A percentile compares a stretch with the other conserved stretches of the same genome.
These are phyloP conservation scores for Clonostachys rosea DNA, from an alignment of 2,329 filamentous ascomycete genomes.

Conservation along the genomic window DNA sequence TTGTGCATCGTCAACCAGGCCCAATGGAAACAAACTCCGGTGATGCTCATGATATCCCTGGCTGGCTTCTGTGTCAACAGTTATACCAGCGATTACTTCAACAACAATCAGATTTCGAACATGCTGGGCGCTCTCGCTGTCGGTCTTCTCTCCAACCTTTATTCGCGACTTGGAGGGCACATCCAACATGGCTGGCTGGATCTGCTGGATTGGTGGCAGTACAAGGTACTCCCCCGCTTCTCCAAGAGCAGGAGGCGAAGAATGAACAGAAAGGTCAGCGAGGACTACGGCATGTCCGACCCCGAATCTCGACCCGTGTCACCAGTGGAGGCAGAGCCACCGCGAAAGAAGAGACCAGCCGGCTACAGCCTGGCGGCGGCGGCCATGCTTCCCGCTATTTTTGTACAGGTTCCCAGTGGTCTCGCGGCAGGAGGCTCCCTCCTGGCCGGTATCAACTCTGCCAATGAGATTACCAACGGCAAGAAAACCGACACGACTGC, in stretches of 20 bases:
- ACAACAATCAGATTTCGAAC: constrained; percentile 71
- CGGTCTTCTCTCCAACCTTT: constrained; percentile 74
- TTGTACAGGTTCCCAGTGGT: constrained; percentile 62
- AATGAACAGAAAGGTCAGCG: constrained; percentile 15
- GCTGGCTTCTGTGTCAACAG: constrained; percentile 73
- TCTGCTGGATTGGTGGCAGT: constrained; percentile 42
- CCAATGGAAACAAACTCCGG: constrained; percentile 71
- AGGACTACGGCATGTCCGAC: constrained; percentile 24
- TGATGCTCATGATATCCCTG: constrained; percentile 71
- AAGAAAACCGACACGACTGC: constrained; percentile 12
- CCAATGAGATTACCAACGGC: constrained; percentile 45
- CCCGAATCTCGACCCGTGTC: constrained; percentile 20
- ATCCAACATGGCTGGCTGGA: constrained; percentile 51
- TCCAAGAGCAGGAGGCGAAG: constrained; percentile 2
- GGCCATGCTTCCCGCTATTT: constrained; percentile 82
- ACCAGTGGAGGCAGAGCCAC: constrained; percentile 11
- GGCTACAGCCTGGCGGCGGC: constrained; percentile 79
- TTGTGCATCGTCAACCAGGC: constrained; percentile 78
- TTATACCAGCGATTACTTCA: constrained; percentile 63
- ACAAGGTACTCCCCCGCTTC: constrained; percentile 29
- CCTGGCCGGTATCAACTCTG: constrained; percentile 51
- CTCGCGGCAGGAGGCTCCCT: constrained; percentile 57
- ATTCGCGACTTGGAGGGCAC: constrained; percentile 62
- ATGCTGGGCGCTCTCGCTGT: constrained; percentile 74
- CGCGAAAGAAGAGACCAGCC: constrained; percentile 30